Conservation (phyloP, 2,329 filamentous ascomycete genomes). For the Colletotrichum falcatum region DNA sequence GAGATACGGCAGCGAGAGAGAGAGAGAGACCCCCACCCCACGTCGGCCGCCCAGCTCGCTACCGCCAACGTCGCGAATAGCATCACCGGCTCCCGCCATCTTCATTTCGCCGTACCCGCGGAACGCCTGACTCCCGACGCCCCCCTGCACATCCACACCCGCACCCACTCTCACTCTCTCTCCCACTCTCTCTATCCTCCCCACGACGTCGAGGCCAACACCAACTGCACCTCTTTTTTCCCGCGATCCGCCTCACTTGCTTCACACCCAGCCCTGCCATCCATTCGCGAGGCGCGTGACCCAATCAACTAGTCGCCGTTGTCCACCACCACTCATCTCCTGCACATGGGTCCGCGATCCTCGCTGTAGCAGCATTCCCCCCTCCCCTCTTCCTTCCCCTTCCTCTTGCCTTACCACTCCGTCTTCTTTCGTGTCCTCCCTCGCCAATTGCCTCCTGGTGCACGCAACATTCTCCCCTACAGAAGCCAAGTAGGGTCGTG, state of each 20-base stretch:
- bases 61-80: slow-evolving; percentile 29
- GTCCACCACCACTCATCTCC: slow-evolving; percentile 13
- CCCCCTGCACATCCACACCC: not conserved
- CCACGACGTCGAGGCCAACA: slow-evolving; percentile 21
- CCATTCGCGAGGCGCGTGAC: slow-evolving; percentile 31
- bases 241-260: slow-evolving; percentile 39
- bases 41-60: slow-evolving; percentile 9
- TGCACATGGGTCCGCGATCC: slow-evolving; percentile 40
- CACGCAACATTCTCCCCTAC: not conserved
- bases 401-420: slow-evolving; percentile 14
- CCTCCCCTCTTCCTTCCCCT: not conserved
- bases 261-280: slow-evolving; percentile 5
- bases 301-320: slow-evolving; percentile 3
- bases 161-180: not conserved
- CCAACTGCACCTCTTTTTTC: slow-evolving; percentile 31
- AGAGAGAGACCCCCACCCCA: too few relatives aligned
- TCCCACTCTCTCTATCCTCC: not conserved
- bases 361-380: slow-evolving; percentile 26
- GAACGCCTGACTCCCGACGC: slow-evolving; percentile 1
- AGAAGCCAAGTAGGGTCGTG: not conserved
- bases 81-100: slow-evolving; percentile 18
- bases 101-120: slow-evolving; percentile 17
- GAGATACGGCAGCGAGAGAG: too few relatives aligned
- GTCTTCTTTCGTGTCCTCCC: not conserved
- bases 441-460: slow-evolving; percentile 8